A percentile compares a stretch with the other conserved stretches of the same genome.
Conservation (phyloP, 164 flowering plant genomes). For the Paratinospora sagittata region DNA sequence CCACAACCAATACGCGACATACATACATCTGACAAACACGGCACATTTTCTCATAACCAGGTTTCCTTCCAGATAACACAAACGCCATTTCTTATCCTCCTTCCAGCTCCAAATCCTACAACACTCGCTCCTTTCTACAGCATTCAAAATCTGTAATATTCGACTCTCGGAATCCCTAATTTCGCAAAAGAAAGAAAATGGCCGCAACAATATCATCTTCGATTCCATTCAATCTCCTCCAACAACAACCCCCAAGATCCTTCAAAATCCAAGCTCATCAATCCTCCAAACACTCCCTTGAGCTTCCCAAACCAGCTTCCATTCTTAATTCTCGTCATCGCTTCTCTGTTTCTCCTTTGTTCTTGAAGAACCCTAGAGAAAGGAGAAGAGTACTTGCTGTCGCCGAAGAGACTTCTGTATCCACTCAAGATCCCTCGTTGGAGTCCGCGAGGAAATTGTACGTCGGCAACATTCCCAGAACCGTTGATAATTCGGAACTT, state of each 20-base stretch:
- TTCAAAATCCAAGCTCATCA: conserved; percentile 7
- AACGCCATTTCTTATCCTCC: neutral
- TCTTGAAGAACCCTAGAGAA: conserved; percentile 11
- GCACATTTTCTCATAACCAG: too few species aligned
- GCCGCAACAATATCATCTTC: conserved; percentile 37
- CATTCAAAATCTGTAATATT: conserved; percentile 12
- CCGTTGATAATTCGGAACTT: conserved; percentile 49
- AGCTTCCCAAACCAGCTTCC: conserved; percentile 9
- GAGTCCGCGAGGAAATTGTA: conserved; percentile 55
- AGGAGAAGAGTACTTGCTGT: conserved; percentile 29
- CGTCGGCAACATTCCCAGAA: conserved; percentile 84
- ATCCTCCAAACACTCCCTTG: conserved; percentile 19
- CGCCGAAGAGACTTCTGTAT: conserved; percentile 36
- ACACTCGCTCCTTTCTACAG: too few species aligned
- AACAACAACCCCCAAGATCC: conserved; percentile 14
- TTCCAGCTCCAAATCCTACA: too few species aligned
- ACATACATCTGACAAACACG: too few species aligned
- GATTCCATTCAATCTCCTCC: conserved; percentile 24
- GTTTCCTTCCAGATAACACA: neutral
- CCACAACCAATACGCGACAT: too few species aligned
- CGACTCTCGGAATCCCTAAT: conserved; percentile 10
- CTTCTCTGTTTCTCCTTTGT: conserved; percentile 2
- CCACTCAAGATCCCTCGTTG: conserved; percentile 32
- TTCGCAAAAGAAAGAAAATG: conserved; percentile 1
- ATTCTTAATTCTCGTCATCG: conserved; percentile 7